Evolutionary conservation across 1,139 yeast species (phyloP).

Genomic region (Hyphopichia burtonii): DNA sequence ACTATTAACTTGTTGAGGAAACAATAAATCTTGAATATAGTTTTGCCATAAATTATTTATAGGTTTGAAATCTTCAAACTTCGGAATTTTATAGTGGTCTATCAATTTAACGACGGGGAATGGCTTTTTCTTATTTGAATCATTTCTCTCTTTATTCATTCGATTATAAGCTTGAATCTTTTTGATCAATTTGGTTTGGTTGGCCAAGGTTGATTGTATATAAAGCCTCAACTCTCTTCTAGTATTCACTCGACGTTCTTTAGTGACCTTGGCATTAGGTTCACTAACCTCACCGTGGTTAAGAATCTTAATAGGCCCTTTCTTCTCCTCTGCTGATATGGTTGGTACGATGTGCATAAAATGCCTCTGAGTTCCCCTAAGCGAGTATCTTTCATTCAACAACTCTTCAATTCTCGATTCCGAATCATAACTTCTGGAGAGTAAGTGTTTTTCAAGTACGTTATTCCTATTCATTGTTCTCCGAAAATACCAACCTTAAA

Average conservation of each 20-base stretch:
- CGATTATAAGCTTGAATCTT: slow-evolving; percentile 31
- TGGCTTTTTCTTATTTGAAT: slow-evolving; percentile 10
- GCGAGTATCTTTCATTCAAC: slow-evolving; percentile 55
- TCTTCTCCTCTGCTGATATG: slow-evolving; percentile 13
- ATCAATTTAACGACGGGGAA: slow-evolving; percentile 29
- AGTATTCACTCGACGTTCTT: slow-evolving; percentile 28
- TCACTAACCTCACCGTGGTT: slow-evolving; percentile 9
- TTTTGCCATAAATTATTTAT: slow-evolving; percentile 61
- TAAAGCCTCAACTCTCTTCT: slow-evolving; percentile 47
- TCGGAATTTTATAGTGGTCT: slow-evolving; percentile 42
- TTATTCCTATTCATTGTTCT: slow-evolving; percentile 31
- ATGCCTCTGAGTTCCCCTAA: slow-evolving; percentile 60
- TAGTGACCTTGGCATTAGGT: slow-evolving; percentile 10
- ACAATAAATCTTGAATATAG: slow-evolving; percentile 58
- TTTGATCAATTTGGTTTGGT: slow-evolving; percentile 37
- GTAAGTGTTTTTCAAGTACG: slow-evolving; percentile 51
- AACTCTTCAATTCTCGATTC: slow-evolving; percentile 46
- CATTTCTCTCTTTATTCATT: slow-evolving; percentile 9
- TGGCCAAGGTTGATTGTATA: slow-evolving; percentile 31
- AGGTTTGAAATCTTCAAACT: slow-evolving; percentile 51
- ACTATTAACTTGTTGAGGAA: slow-evolving; percentile 18
- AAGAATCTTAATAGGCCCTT: slow-evolving; percentile 14
- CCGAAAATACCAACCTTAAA: too few species aligned
- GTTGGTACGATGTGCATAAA: slow-evolving; percentile 49
- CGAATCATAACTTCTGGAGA: slow-evolving; percentile 50